Base-by-base conservation (phyloP, 495 filamentous ascomycete species). In the Penicillium longicatenatum region DNA sequence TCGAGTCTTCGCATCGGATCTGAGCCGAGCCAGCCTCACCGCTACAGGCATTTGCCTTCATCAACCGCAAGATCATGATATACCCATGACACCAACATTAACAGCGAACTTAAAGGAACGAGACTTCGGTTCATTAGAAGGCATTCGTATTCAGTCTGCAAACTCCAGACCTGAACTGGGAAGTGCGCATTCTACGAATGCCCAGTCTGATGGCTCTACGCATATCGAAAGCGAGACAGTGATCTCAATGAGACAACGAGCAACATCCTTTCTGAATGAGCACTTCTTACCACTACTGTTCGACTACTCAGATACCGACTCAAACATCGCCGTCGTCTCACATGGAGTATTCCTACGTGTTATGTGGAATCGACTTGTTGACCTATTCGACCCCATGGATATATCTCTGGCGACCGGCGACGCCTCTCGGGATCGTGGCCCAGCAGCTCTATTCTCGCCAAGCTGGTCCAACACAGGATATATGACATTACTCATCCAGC, bases 291-390 rank as follows among this genome's bases (percentile, higher is more conserved):
- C 86, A 20, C 53, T 88, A 20, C 35, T 92, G 12, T 65, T 76
- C 20, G 63, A 67, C 11, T 59, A 69, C 0, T 33, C 65, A 20
- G 54, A 59, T 11, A 50, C 51, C 5, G 57, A 63, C 7, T 24
- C 67, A n/a, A 65, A 74, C 2, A 69, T 93, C 11, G 86, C 84
- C 20, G 72, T 93, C 22, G 89, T 93, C 16, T 85, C 90, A 12
- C 92, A 96, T 67, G 92, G 92, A 39, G 84, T 93, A 29, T 85
- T 95, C 21, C 81, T 96, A 1, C 82, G 81, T 20, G 74, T 83
- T 20, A 67, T 96, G 0, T 86, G 90, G 81, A 77, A 77, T 51
- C 77, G 80, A 30, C 70, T 95, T 37, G 64, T 91, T 19, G 69
- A 69, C 4, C 75, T 76, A 26, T 82, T 88, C 62, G 69, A 78